Evolutionary conservation across 129 eudicot species (phyloP).

Genomic region (Centella asiatica): DNA sequence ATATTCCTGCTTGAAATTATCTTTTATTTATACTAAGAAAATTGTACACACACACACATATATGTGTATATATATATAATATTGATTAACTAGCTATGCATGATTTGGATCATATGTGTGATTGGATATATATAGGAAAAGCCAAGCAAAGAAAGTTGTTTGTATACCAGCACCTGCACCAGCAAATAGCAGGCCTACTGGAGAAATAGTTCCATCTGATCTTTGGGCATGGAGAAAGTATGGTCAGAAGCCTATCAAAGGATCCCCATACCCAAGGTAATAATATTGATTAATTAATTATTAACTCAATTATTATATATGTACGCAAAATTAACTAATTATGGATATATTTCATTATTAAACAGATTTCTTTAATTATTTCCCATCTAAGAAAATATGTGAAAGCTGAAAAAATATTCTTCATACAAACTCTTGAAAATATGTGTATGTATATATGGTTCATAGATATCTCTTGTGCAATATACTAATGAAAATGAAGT

Average conservation of each 20-base stretch:
- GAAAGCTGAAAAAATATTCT: too few relatives aligned
- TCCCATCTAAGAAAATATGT: too few relatives aligned
- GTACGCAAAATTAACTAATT: too few relatives aligned
- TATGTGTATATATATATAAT: too few relatives aligned
- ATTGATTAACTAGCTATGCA: not conserved
- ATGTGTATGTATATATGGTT: too few relatives aligned
- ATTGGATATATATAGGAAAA: constrained; percentile 41
- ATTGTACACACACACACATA: too few relatives aligned
- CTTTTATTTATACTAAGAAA: not conserved
- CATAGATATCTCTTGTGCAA: too few relatives aligned
- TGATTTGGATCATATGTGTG: not conserved
- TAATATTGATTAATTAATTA: not conserved
- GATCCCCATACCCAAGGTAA: constrained; percentile 96
- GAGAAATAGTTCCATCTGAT: constrained; percentile 95
- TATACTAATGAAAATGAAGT: too few relatives aligned
- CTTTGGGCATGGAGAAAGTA: constrained; percentile 99
- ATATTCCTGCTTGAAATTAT: too few relatives aligned
- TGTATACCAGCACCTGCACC: constrained; percentile 96
- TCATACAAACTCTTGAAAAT: too few relatives aligned
- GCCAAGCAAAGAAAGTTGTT: constrained; percentile 88
- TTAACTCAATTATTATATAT: not conserved
- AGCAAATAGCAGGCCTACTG: constrained; percentile 76
- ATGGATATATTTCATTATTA: too few relatives aligned
- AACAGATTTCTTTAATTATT: too few relatives aligned
- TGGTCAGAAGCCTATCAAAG: constrained; percentile 95